Conservation (phyloP, 2,329 filamentous ascomycete species). For the Xylaria sp. region DNA sequence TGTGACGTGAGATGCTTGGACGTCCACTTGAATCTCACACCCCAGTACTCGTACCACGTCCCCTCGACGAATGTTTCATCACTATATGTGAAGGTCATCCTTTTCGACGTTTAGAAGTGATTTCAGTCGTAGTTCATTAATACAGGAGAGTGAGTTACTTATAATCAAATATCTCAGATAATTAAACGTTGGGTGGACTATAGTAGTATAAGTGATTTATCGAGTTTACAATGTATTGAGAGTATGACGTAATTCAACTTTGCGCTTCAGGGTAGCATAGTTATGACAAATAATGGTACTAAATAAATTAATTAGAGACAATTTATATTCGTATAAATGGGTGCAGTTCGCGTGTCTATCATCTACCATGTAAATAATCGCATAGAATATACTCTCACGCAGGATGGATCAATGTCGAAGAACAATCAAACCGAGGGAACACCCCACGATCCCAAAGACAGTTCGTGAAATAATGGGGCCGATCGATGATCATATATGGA, state of each 20-base stretch:
- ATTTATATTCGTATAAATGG: background rate
- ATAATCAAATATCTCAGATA: background rate
- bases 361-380: background rate
- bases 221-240: background rate
- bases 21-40: slow-evolving; percentile 76
- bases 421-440: slow-evolving; percentile 1
- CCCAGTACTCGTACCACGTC: slow-evolving; percentile 60
- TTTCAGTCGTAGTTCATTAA: background rate
- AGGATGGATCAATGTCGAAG: background rate
- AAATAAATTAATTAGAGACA: background rate
- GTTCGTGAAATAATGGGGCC: background rate
- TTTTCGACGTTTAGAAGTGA: background rate
- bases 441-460: background rate
- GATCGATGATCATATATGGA: slow-evolving; percentile 8
- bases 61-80: slow-evolving; percentile 27
- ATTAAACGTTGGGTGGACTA: no score
- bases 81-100: slow-evolving; percentile 30
- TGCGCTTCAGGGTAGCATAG: background rate
- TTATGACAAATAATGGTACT: background rate
- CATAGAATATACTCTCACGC: background rate
- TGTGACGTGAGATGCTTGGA: slow-evolving; percentile 69
- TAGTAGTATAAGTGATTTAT: background rate
- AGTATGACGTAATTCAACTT: background rate
- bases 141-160: background rate
- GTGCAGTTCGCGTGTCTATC: background rate